Evolutionary conservation across 352 stramenopile genomes (phyloP).

Genomic region (Phytophthora brassicae): DNA sequence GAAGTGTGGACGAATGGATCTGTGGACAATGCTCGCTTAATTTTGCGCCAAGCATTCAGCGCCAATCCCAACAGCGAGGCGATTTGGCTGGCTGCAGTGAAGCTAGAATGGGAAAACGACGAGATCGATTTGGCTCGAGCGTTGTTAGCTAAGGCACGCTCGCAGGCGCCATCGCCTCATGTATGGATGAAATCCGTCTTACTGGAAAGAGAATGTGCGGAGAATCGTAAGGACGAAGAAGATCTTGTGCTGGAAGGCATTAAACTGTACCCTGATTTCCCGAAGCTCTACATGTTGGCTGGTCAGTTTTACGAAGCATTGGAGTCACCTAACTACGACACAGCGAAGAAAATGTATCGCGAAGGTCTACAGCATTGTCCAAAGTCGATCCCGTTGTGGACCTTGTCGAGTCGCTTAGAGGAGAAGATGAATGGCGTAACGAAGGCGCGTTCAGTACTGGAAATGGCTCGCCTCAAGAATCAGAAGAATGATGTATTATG

Average conservation of each 20-base stretch:
- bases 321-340: slow-evolving; percentile 55
- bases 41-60: slow-evolving; percentile 96
- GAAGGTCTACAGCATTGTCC: slow-evolving; percentile 92
- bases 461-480: slow-evolving; percentile 96
- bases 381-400: slow-evolving; percentile 94
- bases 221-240: slow-evolving; percentile 64
- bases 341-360: slow-evolving; percentile 92
- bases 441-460: slow-evolving; percentile 97
- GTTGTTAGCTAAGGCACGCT: slow-evolving; percentile 75
- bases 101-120: slow-evolving; percentile 99
- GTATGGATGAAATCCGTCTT: slow-evolving; percentile 99
- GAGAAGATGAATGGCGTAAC: slow-evolving; percentile 89
- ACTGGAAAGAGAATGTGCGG: slow-evolving; percentile 91
- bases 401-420: slow-evolving; percentile 93
- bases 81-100: slow-evolving; percentile 96
- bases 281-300: slow-evolving; percentile 98
- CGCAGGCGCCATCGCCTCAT: slow-evolving; percentile 86
- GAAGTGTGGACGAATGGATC: slow-evolving; percentile 96
- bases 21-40: slow-evolving; percentile 91
- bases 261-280: slow-evolving; percentile 88
- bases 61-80: slow-evolving; percentile 96
- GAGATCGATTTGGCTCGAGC: slow-evolving; percentile 92
- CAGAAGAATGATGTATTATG: slow-evolving; percentile 93
- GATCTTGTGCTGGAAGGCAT: slow-evolving; percentile 92
- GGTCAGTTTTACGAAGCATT: slow-evolving; percentile 90